These are phyloP conservation scores for Aschersonia sp. DNA, from an alignment of 2,329 filamentous ascomycete species.

Conservation along the genomic window DNA sequence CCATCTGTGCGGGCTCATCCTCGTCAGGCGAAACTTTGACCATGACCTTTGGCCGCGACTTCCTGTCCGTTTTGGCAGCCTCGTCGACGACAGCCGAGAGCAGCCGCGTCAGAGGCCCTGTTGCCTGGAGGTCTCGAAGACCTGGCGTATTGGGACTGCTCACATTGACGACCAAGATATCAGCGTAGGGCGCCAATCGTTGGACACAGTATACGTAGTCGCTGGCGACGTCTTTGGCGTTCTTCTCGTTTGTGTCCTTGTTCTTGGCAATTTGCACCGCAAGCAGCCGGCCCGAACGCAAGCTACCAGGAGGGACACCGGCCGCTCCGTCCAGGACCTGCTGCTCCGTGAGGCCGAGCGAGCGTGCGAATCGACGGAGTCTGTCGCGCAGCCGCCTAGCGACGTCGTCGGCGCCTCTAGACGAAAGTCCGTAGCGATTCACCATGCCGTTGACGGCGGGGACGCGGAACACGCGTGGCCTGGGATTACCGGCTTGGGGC, in stretches of 20 bases:
- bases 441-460: conserved; percentile 76
- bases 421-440: conserved; percentile 94
- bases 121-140: conserved; percentile 71
- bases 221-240: conserved; percentile 67
- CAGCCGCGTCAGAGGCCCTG: conserved; percentile 68
- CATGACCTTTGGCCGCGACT: conserved; percentile 61
- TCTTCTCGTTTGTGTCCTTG: conserved; percentile 73
- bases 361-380: conserved; percentile 61
- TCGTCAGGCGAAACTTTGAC: conserved; percentile 98
- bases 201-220: conserved; percentile 85
- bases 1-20: conserved; percentile 69
- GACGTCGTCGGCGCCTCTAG: conserved; percentile 75
- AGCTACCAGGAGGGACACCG: conserved; percentile 67
- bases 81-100: conserved; percentile 72
- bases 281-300: conserved; percentile 61
- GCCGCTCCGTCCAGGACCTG: conserved; percentile 65
- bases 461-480: conserved; percentile 77
- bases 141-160: conserved; percentile 94
- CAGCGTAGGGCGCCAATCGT: conserved; percentile 72
- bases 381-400: conserved; percentile 66
- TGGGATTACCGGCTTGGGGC: conserved; percentile 80
- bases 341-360: conserved; percentile 54
- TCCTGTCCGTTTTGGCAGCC: conserved; percentile 53
- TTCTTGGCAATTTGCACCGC: conserved; percentile 96
- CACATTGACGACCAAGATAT: conserved; percentile 96